Percentiles rank a stretch among this genome's conserved stretches.
phyloP scores from a whole-genome alignment of 768 basidiomycete genomes.

The Rhodotorula graminis region DNA sequence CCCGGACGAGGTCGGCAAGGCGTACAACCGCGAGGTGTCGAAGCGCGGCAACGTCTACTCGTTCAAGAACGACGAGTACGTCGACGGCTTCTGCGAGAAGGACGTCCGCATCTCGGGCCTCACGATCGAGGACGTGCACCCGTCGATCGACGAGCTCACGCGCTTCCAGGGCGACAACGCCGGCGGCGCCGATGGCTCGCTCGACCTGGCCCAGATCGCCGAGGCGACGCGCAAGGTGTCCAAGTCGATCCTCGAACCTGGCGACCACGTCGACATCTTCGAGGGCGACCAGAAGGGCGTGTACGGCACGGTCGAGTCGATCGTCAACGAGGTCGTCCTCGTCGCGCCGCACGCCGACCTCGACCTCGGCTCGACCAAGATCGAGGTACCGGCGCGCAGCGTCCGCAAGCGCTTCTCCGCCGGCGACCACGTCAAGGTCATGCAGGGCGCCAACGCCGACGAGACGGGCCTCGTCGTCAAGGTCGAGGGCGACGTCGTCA shows the following conservation, averaged over 20 bases:
- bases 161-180: constrained; percentile 64
- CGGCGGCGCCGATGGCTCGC: constrained; percentile 56
- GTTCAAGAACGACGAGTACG: constrained; percentile 89
- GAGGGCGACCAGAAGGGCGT: constrained; percentile 94
- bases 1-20: constrained; percentile 81
- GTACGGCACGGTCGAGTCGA: constrained; percentile 84
- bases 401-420: constrained; percentile 93
- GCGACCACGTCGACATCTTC: constrained; percentile 94
- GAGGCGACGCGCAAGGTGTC: constrained; percentile 86
- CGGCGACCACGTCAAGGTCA: constrained; percentile 98
- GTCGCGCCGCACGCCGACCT: constrained; percentile 60
- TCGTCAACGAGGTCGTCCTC: constrained; percentile 77
- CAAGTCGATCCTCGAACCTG: constrained; percentile 91
- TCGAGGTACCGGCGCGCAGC: constrained; percentile 78
- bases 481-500: constrained; percentile 82
- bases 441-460: constrained; percentile 87
- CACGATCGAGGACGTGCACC: constrained; percentile 80
- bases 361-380: constrained; percentile 54
- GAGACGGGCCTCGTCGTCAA: constrained; percentile 95
- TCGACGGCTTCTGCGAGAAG: constrained; percentile 92
- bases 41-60: constrained; percentile 62
- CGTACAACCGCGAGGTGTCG: constrained; percentile 72
- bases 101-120: constrained; percentile 79
- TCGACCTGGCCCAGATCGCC: constrained; percentile 84
- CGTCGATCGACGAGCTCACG: constrained; percentile 93